Percentiles rank a stretch among this genome's conserved stretches.
These are phyloP conservation scores for Basipetospora chlamydospora DNA, from an alignment of 2,329 filamentous ascomycete species.

Conservation along the genomic window DNA sequence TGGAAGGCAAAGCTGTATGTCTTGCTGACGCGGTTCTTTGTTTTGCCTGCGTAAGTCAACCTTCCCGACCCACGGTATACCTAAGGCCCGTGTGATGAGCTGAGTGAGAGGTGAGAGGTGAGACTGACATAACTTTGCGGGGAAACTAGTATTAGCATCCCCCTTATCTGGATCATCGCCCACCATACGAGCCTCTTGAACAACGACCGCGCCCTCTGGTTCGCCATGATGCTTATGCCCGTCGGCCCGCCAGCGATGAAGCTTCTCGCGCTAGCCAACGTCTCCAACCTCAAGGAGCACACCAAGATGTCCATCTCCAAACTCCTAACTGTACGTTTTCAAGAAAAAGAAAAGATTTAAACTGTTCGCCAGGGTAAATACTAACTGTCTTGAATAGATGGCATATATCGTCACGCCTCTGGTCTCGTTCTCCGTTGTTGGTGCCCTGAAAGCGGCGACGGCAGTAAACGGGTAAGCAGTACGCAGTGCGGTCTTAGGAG, in stretches of 20 bases:
- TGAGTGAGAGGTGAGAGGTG: too few species aligned
- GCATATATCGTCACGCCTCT: conserved; percentile 1
- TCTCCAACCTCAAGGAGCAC: conserved; percentile 22
- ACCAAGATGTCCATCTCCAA: conserved; percentile 28
- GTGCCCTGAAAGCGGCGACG: not conserved
- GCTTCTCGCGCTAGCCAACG: conserved; percentile 28
- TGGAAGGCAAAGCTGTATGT: conserved; percentile 35
- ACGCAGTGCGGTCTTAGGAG: too few species aligned
- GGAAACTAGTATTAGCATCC: conserved; percentile 36
- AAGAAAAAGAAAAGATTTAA: not conserved
- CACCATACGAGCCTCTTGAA: conserved; percentile 34
- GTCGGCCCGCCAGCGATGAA: conserved; percentile 32
- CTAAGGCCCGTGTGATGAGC: not conserved
- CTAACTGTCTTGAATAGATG: not conserved
- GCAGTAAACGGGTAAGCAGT: too few species aligned
- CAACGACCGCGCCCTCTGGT: conserved; percentile 51
- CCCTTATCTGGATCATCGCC: conserved; percentile 38
- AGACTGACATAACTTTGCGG: too few species aligned
- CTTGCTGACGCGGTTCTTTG: conserved; percentile 38
- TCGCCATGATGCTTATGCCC: conserved; percentile 35
- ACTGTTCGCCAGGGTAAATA: not conserved
- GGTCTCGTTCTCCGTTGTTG: conserved; percentile 1
- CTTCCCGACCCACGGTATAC: not conserved
- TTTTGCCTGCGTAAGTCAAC: conserved; percentile 36
- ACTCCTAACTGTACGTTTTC: conserved; percentile 23